phyloP scores from a whole-genome alignment of 139 green algal genomes.

The Asterochloris sp. region DNA sequence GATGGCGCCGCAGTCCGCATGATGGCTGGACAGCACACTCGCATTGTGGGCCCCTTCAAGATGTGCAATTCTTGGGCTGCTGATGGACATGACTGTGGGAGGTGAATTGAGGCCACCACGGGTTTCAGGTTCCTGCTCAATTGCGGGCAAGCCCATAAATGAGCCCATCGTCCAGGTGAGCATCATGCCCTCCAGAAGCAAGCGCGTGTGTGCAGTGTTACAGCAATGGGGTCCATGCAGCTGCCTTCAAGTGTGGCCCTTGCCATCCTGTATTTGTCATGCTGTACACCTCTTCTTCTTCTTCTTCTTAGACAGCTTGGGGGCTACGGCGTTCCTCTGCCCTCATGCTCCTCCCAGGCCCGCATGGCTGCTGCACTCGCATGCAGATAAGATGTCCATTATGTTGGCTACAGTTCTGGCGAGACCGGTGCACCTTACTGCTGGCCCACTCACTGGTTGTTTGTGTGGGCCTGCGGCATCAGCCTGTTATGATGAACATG shows the following conservation, averaged over 20 bases:
- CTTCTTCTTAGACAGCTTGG: too few species aligned
- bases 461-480: background rate
- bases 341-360: too few species aligned
- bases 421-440: too few species aligned
- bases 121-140: slow-evolving; percentile 78
- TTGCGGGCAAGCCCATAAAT: slow-evolving; percentile 75
- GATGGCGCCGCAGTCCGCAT: slow-evolving; percentile 61
- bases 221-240: background rate
- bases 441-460: too few species aligned
- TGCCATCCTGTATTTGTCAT: background rate
- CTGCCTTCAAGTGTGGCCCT: background rate
- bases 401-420: too few species aligned
- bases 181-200: background rate
- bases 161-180: slow-evolving; percentile 80
- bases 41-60: slow-evolving; percentile 55
- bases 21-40: slow-evolving; percentile 63
- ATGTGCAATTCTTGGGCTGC: slow-evolving; percentile 80
- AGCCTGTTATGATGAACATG: slow-evolving; percentile 55
- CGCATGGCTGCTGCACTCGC: too few species aligned
- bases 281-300: background rate
- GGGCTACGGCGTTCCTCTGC: too few species aligned
- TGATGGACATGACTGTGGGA: slow-evolving; percentile 73
- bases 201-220: too few species aligned
- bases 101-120: slow-evolving; percentile 24
- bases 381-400: too few species aligned